Evolutionary conservation across 192 early-diverging fungal species (phyloP), one percentile per base, ranked within the genome.

Genomic region (Coemansia sp.): DNA sequence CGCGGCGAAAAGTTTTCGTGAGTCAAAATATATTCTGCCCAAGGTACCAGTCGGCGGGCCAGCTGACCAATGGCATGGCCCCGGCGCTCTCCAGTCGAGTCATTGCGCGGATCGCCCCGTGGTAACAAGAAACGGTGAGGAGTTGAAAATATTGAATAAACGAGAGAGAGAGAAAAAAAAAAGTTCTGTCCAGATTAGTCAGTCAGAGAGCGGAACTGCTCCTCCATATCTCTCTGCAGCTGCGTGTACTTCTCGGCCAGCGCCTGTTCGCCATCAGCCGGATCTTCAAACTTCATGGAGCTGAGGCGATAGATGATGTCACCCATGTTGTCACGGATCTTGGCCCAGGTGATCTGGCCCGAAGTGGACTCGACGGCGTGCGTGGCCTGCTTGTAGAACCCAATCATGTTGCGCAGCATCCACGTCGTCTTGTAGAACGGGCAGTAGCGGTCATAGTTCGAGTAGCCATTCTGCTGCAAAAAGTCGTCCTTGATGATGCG

Each of bases 261-360:
- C 29, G 80, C 89, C 10, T 86, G 81, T 69, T 96, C 90, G 46
- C 97, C 94, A 71, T 99, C 95, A 39, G 84, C 91, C 8, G 97
- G 97, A 70, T 99, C 93, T 81, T 97, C 94, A 61, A 99, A 98
- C 83, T 99, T 99, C 97, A 99, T 99, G 26, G 93, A 94, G 70
- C 85, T 93, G 53, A 99, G 81, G 68, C 96, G 96, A 80, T 99
- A 95, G 45, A 97, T 67, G 40, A 96, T 74, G 54, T 98, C 97
- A 35, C 87, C 81, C 81, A 97, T 83, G n/a, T 75, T 72, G 35
- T 97, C 94, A 49, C 90, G 85, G 61, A 99, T 96, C 79, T 89
- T 94, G 31, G 86, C 82, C 94, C 94, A 99, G 2, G 95, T 92
- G 55, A 98, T 82, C 60, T 89, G 87, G 58, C 82, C 84, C 27